phyloP scores from a whole-genome alignment of 192 early-diverging fungal genomes.

The Coemansia sp. region DNA sequence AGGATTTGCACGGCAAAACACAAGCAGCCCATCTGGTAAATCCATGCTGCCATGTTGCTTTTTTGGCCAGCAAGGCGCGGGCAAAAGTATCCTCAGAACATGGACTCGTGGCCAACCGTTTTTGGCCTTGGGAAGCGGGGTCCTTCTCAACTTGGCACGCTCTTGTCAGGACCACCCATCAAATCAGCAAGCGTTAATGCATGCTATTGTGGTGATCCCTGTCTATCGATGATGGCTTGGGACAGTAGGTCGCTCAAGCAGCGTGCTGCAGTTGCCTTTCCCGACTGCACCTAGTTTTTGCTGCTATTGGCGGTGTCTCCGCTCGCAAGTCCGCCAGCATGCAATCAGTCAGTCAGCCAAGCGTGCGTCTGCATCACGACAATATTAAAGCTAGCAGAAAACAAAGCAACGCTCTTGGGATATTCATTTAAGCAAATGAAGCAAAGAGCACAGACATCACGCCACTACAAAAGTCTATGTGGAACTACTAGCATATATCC shows the following conservation, averaged over 20 bases:
- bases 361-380: not conserved
- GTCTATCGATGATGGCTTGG: not conserved
- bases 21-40: not conserved
- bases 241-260: not conserved
- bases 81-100: slow-evolving; percentile 7
- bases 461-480: not conserved
- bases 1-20: slow-evolving; percentile 23
- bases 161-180: not conserved
- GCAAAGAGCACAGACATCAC: not conserved
- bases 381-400: not conserved
- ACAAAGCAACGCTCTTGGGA: not conserved
- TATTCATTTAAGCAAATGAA: not conserved
- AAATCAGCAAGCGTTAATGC: not conserved
- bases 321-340: not conserved
- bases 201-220: not conserved
- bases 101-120: slow-evolving; percentile 17
- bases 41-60: not conserved
- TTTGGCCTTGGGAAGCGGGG: slow-evolving; percentile 14
- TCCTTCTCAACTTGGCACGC: not conserved
- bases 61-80: not conserved
- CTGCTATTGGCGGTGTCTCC: not conserved
- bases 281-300: not conserved
- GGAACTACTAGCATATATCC: not conserved
- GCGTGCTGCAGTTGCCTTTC: not conserved
- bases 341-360: not conserved